Evolutionary conservation across 805 yeast species (phyloP), one percentile per base, ranked within the genome.

Genomic region (Candida piceae): DNA sequence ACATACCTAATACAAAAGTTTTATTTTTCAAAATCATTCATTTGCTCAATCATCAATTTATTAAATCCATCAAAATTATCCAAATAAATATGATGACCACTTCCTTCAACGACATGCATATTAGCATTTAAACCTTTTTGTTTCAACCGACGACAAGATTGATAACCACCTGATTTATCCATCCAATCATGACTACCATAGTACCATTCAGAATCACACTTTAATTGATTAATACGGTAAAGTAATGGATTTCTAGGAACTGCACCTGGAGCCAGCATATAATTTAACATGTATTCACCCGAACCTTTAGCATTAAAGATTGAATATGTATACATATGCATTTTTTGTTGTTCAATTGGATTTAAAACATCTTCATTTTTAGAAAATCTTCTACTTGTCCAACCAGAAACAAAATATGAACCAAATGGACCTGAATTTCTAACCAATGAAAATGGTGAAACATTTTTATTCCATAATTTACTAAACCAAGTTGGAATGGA

Each of bases 211-310:
- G 87, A 66, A 27, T 83, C 77, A 51, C 85, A 76, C 5, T 70
- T 62, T 8, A 81, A 58, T 16, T 68, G 62, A 21, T 71, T 60
- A 11, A 82, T 67, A 16, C 84, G 58, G 29, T 66, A 61, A 4
- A 69, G 58, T 36, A 90, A 63, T 1, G 97, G 95, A 49, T 72
- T 64, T 43, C 96, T 67, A 1, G 97, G 95, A 33, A 77, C 76
- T 0, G 95, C 97, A 3, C 97, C 98, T 6, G 96, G 95, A 0
- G 86, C 89, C 17, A 90, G 63, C 15, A 88, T 66, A 53, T 82
- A 84, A 47, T 86, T 84, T 46, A 93, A 66, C 68, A 90, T 80
- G 57, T 90, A 90, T 62, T 90, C 98, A 6, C 97, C 97, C 0
- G 94, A 84, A 0, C 98, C 98, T 4, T 70, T 75, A 7, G 85